Base-by-base conservation (phyloP, 2,329 filamentous ascomycete species). In the Rasamsonia emersonii region DNA sequence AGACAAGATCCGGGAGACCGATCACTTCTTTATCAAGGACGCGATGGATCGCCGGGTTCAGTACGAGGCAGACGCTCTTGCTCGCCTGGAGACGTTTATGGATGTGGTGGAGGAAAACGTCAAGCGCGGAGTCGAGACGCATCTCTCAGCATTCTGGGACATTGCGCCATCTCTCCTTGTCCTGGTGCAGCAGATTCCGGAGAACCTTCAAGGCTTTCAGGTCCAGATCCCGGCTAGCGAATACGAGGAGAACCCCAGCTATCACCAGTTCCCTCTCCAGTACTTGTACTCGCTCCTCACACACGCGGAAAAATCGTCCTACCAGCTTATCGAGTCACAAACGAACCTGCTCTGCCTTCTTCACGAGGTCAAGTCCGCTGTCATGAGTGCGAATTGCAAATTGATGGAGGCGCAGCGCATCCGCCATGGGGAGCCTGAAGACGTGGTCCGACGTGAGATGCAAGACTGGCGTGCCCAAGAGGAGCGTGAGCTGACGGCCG, bases 311-410 rank as follows among this genome's bases (percentile, higher is more conserved):
- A 93, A 91, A 64, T 88, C 82, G 47, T 89, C 86, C 6, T 93
- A 94, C 51, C 91, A 96, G 56, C 96, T 94, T 60, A 95, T 96
- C 49, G 91, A 96, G 64, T 82, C 79, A 5, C 89, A 96, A 64
- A 89, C 78, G 18, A 95, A 95, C 51, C 67, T 95, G 19, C 69
- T 94, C 15, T 96, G 89, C 50, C 67, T 96, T 21, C 62, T 94
- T 35, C 91, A 95, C 49, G 86, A 95, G 59, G 86, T 94, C 32
- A 85, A 86, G 52, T 84, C 83, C 33, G 79, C 79, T 0, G 77
- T 84, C 2, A 79, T 84, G 51, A 70, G 70, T 28, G 81, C 83
- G 5, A 77, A 77, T 43, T 75, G 75, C 32, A 71, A 76, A 40
- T 65, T 82, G 11, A 67, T 81, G 43, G 79, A 85, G 53, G 73